A percentile compares a stretch with the other conserved stretches of the same genome.
Conservation (phyloP, 139 green algal genomes). For the Nannochloris sp. region DNA sequence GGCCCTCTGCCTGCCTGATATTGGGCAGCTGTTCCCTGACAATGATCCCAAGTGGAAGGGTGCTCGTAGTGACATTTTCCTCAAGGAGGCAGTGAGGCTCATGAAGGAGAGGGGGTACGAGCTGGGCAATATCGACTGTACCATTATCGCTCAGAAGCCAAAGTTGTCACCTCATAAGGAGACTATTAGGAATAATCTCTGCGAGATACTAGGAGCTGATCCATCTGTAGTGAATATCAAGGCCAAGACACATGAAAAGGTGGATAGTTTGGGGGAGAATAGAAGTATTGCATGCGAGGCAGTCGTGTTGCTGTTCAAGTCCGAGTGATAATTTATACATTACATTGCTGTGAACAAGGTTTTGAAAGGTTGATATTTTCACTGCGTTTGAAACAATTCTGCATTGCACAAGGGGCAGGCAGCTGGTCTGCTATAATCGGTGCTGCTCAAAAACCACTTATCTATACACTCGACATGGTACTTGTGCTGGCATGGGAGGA, state of each 20-base stretch:
- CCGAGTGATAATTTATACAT: slow-evolving; percentile 6
- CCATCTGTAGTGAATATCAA: slow-evolving; percentile 71
- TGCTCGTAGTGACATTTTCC: slow-evolving; percentile 78
- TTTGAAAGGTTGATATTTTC: too few relatives aligned
- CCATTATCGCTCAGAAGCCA: slow-evolving; percentile 93
- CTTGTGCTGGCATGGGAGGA: slow-evolving; percentile 41
- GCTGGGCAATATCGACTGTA: slow-evolving; percentile 93
- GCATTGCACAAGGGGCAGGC: slow-evolving; percentile 53
- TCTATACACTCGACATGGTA: slow-evolving; percentile 63
- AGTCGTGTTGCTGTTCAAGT: slow-evolving; percentile 73
- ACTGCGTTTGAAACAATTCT: slow-evolving; percentile 18
- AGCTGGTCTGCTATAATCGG: slow-evolving; percentile 39
- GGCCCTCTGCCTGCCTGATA: slow-evolving; percentile 90
- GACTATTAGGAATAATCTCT: slow-evolving; percentile 73
- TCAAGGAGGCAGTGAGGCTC: slow-evolving; percentile 56
- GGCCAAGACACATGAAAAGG: slow-evolving; percentile 99
- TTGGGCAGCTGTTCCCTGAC: slow-evolving; percentile 98
- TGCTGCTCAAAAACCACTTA: slow-evolving; percentile 41
- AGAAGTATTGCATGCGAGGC: slow-evolving; percentile 89
- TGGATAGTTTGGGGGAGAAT: slow-evolving; percentile 96
- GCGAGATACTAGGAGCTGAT: slow-evolving; percentile 58
- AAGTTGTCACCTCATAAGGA: slow-evolving; percentile 97
- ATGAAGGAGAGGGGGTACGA: slow-evolving; percentile 33
- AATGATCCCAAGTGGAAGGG: slow-evolving; percentile 98
- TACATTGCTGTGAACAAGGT: not conserved